Evolutionary conservation across 2,329 filamentous ascomycete genomes (phyloP).

Genomic region (Penicillium fuscoglaucum): DNA sequence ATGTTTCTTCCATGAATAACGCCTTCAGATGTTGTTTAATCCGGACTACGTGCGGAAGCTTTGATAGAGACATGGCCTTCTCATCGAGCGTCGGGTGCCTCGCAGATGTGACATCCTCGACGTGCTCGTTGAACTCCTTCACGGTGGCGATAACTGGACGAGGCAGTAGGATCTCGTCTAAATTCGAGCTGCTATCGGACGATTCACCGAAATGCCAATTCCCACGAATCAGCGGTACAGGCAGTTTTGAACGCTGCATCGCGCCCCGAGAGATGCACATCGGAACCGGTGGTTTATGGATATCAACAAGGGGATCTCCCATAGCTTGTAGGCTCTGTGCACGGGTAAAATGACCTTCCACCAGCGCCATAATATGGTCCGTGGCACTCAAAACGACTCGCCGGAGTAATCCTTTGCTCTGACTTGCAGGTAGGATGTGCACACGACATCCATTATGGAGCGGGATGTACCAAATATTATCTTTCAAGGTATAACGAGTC

Average conservation of each 20-base stretch:
- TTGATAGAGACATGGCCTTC: constrained; percentile 5
- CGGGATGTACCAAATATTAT: constrained; percentile 41
- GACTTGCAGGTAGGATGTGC: constrained; percentile 34
- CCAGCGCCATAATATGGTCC: constrained; percentile 34
- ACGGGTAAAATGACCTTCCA: constrained; percentile 30
- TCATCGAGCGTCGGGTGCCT: constrained; percentile 14
- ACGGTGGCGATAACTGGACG: constrained; percentile 31
- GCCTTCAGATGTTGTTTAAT: constrained; percentile 29
- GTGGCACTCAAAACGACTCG: constrained; percentile 40
- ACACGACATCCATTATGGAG: constrained; percentile 41
- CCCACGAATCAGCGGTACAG: constrained; percentile 33
- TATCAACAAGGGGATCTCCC: constrained; percentile 33
- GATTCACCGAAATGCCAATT: constrained; percentile 28
- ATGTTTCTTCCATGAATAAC: constrained; percentile 36
- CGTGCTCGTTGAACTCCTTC: constrained; percentile 40
- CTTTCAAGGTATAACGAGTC: constrained; percentile 29
- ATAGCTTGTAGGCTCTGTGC: constrained; percentile 25
- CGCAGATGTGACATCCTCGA: constrained; percentile 39
- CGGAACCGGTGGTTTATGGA: constrained; percentile 31
- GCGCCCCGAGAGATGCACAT: constrained; percentile 32
- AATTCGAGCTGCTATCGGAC: constrained; percentile 2
- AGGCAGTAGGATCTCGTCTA: constrained; percentile 19
- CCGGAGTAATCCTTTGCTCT: constrained; percentile 35
- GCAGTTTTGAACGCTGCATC: constrained; percentile 23
- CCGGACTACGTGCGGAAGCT: constrained; percentile 13